These are phyloP conservation scores for Gonium pectorale DNA, from an alignment of 139 green algal genomes.

Conservation along the genomic window DNA sequence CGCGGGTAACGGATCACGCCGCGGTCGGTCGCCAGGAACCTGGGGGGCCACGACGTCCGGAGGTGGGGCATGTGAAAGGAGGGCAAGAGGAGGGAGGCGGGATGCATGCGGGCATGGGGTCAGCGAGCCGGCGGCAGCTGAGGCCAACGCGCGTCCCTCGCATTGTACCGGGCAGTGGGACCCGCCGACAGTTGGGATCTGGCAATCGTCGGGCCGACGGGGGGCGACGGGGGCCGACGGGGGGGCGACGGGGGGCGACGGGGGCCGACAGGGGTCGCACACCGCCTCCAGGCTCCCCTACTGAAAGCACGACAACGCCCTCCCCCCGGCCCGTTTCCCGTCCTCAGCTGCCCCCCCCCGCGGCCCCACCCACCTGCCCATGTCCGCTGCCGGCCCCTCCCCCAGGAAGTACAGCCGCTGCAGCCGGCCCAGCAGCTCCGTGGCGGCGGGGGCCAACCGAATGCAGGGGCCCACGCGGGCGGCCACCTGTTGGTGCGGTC, in stretches of 20 bases:
- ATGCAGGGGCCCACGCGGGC: conserved; percentile 9
- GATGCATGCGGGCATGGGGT: no score
- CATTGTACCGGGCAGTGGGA: no score
- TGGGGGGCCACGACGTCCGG: no score
- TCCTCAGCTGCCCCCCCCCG: background rate
- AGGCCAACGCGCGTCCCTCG: no score
- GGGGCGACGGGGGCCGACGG: no score
- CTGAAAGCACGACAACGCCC: background rate
- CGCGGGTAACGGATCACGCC: conserved; percentile 77
- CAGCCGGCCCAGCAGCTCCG: conserved; percentile 59
- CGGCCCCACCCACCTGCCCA: conserved; percentile 61
- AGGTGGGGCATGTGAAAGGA: background rate
- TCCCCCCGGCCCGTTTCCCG: background rate
- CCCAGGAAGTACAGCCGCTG: conserved; percentile 87
- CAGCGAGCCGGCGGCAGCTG: no score
- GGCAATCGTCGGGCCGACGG: no score
- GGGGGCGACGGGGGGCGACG: no score
- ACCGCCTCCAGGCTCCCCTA: background rate
- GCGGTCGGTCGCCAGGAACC: conserved; percentile 76
- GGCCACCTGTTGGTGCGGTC: background rate
- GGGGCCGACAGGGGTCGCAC: background rate
- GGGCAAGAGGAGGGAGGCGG: background rate
- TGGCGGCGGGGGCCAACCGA: background rate
- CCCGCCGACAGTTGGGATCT: no score
- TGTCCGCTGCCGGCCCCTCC: conserved; percentile 64